Conservation (phyloP, 768 basidiomycete genomes). For the Lyophyllum atratum region DNA sequence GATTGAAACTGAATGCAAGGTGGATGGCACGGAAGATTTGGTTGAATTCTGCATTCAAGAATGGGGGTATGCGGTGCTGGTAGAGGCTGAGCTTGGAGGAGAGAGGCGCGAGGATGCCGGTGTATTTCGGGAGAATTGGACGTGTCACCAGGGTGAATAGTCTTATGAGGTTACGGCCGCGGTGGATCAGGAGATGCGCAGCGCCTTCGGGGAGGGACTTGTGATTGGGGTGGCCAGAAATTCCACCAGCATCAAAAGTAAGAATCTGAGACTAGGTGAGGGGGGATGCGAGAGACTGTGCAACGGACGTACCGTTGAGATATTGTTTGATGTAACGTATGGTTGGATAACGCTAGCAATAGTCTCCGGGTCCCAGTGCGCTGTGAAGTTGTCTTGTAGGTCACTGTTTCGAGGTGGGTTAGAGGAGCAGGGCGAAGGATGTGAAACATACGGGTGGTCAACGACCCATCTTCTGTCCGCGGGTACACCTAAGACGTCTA, state of each 20-base stretch:
- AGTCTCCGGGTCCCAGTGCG: conserved; percentile 59
- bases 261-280: conserved; percentile 57
- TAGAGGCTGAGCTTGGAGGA: conserved; percentile 49
- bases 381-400: conserved; percentile 75
- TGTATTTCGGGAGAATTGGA: conserved; percentile 61
- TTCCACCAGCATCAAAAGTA: conserved; percentile 77
- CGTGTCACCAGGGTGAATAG: conserved; percentile 66
- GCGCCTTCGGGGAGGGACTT: conserved; percentile 64
- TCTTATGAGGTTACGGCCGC: conserved; percentile 20
- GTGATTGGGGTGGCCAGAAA: conserved; percentile 91
- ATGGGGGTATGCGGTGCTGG: conserved; percentile 5
- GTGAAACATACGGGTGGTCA: conserved; percentile 66
- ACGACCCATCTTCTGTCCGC: conserved; percentile 56
- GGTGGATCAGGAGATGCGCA: conserved; percentile 36
- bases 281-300: conserved; percentile 7
- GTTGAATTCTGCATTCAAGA: neutral
- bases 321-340: conserved; percentile 59
- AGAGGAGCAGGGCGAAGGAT: conserved; percentile 3
- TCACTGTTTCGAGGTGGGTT: conserved; percentile 34
- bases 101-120: conserved; percentile 51
- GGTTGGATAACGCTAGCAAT: conserved; percentile 61
- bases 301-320: conserved; percentile 55
- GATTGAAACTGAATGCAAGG: neutral
- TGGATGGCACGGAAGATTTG: neutral
- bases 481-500: conserved; percentile 68